phyloP scores from a whole-genome alignment of 371 early-diverging fungal species.

The Parasitella parasitica region DNA sequence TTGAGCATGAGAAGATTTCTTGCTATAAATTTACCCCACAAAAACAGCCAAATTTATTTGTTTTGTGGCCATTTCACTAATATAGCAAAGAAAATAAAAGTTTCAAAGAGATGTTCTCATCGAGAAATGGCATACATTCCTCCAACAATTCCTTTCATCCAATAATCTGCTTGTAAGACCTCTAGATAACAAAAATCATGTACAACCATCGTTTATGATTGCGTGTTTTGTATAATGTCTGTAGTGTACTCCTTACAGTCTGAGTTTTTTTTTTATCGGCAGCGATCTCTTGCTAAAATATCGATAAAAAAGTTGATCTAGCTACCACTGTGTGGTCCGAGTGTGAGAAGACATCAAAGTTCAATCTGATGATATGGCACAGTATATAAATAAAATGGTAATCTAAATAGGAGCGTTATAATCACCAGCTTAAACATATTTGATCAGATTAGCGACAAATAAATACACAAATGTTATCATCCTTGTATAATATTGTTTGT shows the following conservation, averaged over 20 bases:
- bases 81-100: background rate
- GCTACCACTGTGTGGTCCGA: constrained; percentile 4
- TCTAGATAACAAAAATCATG: background rate
- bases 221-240: background rate
- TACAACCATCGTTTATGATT: background rate
- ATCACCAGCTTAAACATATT: background rate
- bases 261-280: constrained; percentile 3
- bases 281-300: constrained; percentile 10
- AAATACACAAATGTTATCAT: no score
- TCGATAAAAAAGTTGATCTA: background rate
- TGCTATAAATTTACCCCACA: constrained; percentile 5
- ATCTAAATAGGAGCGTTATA: no score
- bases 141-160: background rate
- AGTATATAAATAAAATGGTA: background rate
- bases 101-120: constrained; percentile 1
- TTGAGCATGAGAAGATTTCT: constrained; percentile 1
- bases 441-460: background rate
- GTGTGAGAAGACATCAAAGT: background rate
- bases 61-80: background rate
- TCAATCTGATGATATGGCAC: background rate
- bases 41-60: constrained; percentile 9
- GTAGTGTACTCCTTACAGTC: background rate
- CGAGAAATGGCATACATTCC: background rate
- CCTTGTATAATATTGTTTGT: no score
- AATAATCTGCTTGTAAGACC: background rate